Evolutionary conservation across 768 basidiomycete genomes (phyloP).

Genomic region (Collybiopsis luxurians): DNA sequence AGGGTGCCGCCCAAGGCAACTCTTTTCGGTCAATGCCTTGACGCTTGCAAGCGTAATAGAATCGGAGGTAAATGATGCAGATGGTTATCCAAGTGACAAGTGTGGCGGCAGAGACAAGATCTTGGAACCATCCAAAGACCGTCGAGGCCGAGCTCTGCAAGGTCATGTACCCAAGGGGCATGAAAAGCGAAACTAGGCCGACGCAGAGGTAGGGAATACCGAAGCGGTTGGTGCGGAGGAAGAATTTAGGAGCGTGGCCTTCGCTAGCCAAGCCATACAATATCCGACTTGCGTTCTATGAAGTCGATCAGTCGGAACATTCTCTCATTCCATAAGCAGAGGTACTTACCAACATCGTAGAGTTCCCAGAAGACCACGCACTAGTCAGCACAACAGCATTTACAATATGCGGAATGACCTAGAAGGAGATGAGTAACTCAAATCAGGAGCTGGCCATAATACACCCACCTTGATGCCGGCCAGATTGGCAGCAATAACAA

Average conservation of each 20-base stretch:
- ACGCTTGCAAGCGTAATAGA: constrained; percentile 8
- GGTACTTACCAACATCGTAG: constrained; percentile 15
- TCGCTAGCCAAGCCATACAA: constrained; percentile 52
- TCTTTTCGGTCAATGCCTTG: constrained; percentile 17
- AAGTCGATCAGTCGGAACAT: not conserved
- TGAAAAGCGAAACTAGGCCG: constrained; percentile 28
- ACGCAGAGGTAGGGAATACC: constrained; percentile 47
- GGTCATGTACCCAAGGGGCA: not conserved
- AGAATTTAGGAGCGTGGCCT: constrained; percentile 45
- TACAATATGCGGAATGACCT: constrained; percentile 63
- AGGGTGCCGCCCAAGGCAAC: constrained; percentile 27
- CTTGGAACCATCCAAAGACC: constrained; percentile 9
- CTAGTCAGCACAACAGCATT: constrained; percentile 72
- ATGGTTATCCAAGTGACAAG: constrained; percentile 7
- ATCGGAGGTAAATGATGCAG: not conserved
- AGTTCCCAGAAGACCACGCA: constrained; percentile 72
- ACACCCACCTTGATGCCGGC: constrained; percentile 50
- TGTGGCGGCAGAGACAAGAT: not conserved
- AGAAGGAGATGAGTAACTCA: not conserved
- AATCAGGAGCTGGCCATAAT: too few relatives aligned
- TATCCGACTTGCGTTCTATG: constrained; percentile 50
- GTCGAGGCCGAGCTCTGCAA: not conserved
- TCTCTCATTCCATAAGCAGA: not conserved
- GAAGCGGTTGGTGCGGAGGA: constrained; percentile 43
- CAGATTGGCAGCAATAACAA: constrained; percentile 65